phyloP scores from a whole-genome alignment of 768 basidiomycete species.

The Suillus placidus region DNA sequence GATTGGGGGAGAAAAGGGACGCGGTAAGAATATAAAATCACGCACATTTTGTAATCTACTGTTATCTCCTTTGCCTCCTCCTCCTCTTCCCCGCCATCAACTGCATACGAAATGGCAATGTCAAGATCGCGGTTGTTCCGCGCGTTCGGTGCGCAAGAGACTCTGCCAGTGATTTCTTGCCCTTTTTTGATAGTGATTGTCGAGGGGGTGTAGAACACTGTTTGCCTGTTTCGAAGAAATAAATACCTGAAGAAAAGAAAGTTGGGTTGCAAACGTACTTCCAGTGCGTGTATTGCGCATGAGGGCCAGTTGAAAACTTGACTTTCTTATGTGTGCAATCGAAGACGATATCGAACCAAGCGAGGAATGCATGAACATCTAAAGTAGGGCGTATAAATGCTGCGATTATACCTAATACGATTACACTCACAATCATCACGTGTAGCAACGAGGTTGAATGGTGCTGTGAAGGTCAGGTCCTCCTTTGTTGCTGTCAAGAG shows the following conservation, averaged over 20 bases:
- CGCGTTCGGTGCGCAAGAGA: slow-evolving; percentile 85
- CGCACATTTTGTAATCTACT: slow-evolving; percentile 88
- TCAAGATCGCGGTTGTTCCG: slow-evolving; percentile 96
- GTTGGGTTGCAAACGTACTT: slow-evolving; percentile 60
- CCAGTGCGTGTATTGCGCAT: slow-evolving; percentile 96
- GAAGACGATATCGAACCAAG: slow-evolving; percentile 98
- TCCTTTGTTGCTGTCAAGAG: slow-evolving; percentile 92
- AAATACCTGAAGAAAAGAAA: neutral
- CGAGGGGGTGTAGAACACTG: slow-evolving; percentile 94
- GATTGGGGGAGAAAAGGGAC: slow-evolving; percentile 17
- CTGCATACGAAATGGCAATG: slow-evolving; percentile 77
- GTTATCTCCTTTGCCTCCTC: slow-evolving; percentile 22
- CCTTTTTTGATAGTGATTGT: slow-evolving; percentile 71
- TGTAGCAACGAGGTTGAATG: slow-evolving; percentile 80
- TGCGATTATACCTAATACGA: slow-evolving; percentile 5
- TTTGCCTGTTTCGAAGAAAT: slow-evolving; percentile 60
- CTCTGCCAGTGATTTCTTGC: slow-evolving; percentile 69
- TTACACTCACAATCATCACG: slow-evolving; percentile 85
- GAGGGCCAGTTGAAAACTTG: slow-evolving; percentile 96
- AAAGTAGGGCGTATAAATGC: slow-evolving; percentile 11
- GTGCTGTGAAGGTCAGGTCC: slow-evolving; percentile 83
- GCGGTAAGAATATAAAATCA: slow-evolving; percentile 39
- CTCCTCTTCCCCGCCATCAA: slow-evolving; percentile 31
- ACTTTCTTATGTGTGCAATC: slow-evolving; percentile 95
- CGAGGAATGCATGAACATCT: slow-evolving; percentile 98